Conservation (phyloP, 2,329 filamentous ascomycete genomes). For the Fusarium udum region DNA sequence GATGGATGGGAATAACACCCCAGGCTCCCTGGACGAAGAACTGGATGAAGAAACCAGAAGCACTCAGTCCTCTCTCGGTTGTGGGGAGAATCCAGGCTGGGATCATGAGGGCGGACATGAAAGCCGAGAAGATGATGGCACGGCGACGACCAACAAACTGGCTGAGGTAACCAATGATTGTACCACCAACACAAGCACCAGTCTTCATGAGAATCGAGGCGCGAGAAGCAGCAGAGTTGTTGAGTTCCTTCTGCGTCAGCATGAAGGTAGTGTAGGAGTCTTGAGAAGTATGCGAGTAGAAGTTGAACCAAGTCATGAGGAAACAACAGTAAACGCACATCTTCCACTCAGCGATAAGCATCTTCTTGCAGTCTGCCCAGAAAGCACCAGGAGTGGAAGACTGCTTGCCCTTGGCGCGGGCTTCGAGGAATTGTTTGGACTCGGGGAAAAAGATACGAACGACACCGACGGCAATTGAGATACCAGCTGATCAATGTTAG, state of each 20-base stretch:
- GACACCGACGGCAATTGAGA: slow-evolving; percentile 75
- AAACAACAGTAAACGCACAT: slow-evolving; percentile 81
- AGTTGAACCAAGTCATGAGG: slow-evolving; percentile 81
- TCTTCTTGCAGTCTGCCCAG: slow-evolving; percentile 73
- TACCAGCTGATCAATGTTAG: slow-evolving; percentile 56
- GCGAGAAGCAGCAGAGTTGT: slow-evolving; percentile 71
- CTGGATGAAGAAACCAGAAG: slow-evolving; percentile 74
- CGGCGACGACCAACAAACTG: slow-evolving; percentile 80
- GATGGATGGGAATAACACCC: slow-evolving; percentile 76
- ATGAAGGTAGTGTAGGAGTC: slow-evolving; percentile 87
- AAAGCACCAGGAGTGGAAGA: slow-evolving; percentile 61
- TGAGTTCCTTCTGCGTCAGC: slow-evolving; percentile 75
- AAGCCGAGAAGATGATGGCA: slow-evolving; percentile 68
- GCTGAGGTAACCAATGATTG: slow-evolving; percentile 76
- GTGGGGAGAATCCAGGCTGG: slow-evolving; percentile 76
- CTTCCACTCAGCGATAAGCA: slow-evolving; percentile 77
- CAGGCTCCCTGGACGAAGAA: slow-evolving; percentile 74
- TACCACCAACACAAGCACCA: slow-evolving; percentile 78
- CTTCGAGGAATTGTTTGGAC: slow-evolving; percentile 77
- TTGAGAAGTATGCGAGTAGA: slow-evolving; percentile 81
- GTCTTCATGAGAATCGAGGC: slow-evolving; percentile 85
- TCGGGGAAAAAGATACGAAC: slow-evolving; percentile 76
- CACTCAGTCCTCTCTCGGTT: slow-evolving; percentile 68
- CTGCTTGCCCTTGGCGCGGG: slow-evolving; percentile 68
- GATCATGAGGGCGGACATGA: slow-evolving; percentile 70